phyloP scores from a whole-genome alignment of 306 rosid genomes.

The Fragaria nilgerrensis region DNA sequence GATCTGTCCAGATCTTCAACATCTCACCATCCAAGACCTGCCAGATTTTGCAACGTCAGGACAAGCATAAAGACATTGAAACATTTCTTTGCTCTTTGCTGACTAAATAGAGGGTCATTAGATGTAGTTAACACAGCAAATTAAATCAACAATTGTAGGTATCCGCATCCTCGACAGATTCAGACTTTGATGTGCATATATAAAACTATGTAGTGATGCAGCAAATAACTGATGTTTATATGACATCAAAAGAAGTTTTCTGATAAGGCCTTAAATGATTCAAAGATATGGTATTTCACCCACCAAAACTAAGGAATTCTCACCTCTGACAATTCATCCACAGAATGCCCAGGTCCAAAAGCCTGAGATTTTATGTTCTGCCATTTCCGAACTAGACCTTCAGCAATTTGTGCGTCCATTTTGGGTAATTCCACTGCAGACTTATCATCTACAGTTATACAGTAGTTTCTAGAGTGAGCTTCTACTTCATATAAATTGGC shows the following conservation, averaged over 20 bases:
- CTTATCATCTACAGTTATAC: constrained; percentile 35
- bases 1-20: constrained; percentile 93
- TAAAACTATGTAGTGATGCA: background rate
- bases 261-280: background rate
- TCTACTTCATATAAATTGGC: background rate
- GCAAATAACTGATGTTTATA: background rate
- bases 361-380: constrained; percentile 81
- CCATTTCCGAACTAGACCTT: constrained; percentile 85
- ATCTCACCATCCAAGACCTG: constrained; percentile 93
- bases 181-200: background rate
- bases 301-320: constrained; percentile 11
- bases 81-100: background rate
- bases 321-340: constrained; percentile 72
- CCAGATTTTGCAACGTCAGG: constrained; percentile 25
- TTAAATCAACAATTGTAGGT: background rate
- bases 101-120: too few species aligned
- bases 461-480: background rate
- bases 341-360: constrained; percentile 76
- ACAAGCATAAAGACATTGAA: constrained; percentile 5
- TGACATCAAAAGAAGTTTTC: background rate
- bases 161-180: background rate
- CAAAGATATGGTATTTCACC: constrained; percentile 5
- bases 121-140: background rate
- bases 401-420: constrained; percentile 92
- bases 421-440: constrained; percentile 53